Percentiles rank a stretch among this genome's conserved stretches.
Conservation (phyloP, 768 basidiomycete genomes). For the Hericium coralloides region DNA sequence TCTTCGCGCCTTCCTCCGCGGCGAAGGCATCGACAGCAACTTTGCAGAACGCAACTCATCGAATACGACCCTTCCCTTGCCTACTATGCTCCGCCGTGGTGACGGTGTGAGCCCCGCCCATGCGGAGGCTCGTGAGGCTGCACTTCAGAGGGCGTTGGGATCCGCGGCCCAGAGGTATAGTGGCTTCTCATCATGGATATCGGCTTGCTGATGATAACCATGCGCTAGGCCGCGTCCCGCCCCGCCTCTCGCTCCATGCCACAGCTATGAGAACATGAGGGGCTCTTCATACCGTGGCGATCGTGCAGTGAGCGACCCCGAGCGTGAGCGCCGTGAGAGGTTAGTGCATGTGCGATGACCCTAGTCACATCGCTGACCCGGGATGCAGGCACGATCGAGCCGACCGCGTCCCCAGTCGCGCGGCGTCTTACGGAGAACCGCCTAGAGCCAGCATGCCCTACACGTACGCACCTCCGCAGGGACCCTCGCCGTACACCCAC, state of each 20-base stretch:
- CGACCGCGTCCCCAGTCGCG: neutral
- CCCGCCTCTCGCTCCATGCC: no score
- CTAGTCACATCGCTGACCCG: neutral
- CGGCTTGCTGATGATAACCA: no score
- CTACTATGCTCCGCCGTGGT: no score
- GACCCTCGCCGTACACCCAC: neutral
- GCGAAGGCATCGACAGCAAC: slow-evolving; percentile 5
- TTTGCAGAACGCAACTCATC: slow-evolving; percentile 1
- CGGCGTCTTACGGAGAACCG: neutral
- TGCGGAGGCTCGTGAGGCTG: slow-evolving; percentile 9
- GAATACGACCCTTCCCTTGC: neutral
- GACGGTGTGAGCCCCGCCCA: neutral
- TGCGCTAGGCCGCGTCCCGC: no score
- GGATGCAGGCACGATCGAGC: slow-evolving; percentile 1
- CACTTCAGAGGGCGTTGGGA: slow-evolving; percentile 7
- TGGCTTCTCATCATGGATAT: no score
- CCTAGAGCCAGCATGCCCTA: neutral
- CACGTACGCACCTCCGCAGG: neutral
- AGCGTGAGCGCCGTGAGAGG: no score
- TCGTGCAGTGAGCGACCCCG: no score
- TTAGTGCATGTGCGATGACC: no score
- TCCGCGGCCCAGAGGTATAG: neutral
- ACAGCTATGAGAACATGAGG: no score
- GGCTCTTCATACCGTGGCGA: no score
- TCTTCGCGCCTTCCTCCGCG: slow-evolving; percentile 9